Percentiles rank a stretch among this genome's conserved stretches.
Evolutionary conservation across 352 stramenopile genomes (phyloP).

Genomic region (Phytopythium chamaehyphon): DNA sequence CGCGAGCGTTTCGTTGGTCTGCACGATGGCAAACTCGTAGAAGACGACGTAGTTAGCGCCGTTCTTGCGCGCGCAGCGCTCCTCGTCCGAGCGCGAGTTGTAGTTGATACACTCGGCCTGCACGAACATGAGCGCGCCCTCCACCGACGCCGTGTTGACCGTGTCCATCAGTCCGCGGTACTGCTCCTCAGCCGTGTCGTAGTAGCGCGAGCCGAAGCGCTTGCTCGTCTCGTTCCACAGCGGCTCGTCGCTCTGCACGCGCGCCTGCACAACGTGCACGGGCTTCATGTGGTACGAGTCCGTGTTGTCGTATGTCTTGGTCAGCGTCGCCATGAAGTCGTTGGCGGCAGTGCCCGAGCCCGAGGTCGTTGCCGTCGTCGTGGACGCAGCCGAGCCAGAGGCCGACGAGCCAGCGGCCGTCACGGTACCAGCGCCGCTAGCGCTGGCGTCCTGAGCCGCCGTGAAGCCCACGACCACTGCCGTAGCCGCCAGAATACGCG

Average conservation of each 20-base stretch:
- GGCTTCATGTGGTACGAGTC: conserved; percentile 67
- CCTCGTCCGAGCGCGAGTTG: conserved; percentile 44
- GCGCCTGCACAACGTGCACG: conserved; percentile 68
- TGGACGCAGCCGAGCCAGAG: conserved; percentile 10
- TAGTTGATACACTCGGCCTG: conserved; percentile 86
- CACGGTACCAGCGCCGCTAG: conserved; percentile 26
- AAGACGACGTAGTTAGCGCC: conserved; percentile 79
- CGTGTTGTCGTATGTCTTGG: conserved; percentile 7
- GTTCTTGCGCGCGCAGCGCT: conserved; percentile 77
- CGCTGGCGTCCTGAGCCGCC: conserved; percentile 13
- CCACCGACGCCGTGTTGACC: conserved; percentile 78
- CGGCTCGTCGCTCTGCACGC: conserved; percentile 65
- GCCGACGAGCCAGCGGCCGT: conserved; percentile 11
- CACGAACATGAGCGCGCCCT: conserved; percentile 86
- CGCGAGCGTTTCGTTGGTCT: conserved; percentile 76
- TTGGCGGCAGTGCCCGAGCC: conserved; percentile 20
- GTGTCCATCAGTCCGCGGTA: conserved; percentile 69
- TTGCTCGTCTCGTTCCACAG: conserved; percentile 43
- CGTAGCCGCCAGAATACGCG: conserved; percentile 17
- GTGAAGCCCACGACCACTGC: conserved; percentile 13
- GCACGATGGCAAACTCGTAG: conserved; percentile 70
- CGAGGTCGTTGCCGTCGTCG: conserved; percentile 10
- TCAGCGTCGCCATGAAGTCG: conserved; percentile 37
- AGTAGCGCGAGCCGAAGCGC: conserved; percentile 61
- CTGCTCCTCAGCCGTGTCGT: conserved; percentile 42